Conservation (phyloP, 768 basidiomycete genomes). For the Coprinopsis cinerea region DNA sequence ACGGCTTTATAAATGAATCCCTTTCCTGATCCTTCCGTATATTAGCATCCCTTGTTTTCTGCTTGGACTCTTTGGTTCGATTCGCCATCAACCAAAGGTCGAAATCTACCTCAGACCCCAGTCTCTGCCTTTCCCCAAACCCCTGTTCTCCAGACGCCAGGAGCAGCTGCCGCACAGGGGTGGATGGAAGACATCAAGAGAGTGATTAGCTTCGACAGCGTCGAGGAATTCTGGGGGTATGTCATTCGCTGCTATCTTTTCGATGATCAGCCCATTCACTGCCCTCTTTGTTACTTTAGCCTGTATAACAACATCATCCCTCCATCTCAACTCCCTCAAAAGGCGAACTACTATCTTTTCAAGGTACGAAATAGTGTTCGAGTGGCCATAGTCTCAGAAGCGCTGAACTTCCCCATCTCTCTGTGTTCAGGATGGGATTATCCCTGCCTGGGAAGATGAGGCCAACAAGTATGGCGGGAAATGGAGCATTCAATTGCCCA, state of each 20-base stretch:
- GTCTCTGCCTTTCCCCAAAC: slow-evolving; percentile 73
- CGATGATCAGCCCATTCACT: slow-evolving; percentile 10
- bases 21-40: background rate
- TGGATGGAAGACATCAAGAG: slow-evolving; percentile 99
- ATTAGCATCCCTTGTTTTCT: slow-evolving; percentile 88
- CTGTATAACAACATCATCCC: slow-evolving; percentile 97
- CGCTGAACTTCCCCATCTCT: background rate
- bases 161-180: slow-evolving; percentile 67
- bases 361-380: slow-evolving; percentile 52
- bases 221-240: slow-evolving; percentile 99
- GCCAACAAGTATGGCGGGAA: slow-evolving; percentile 97
- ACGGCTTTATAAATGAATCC: no score
- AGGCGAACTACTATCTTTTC: slow-evolving; percentile 99
- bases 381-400: no score
- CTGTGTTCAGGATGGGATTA: slow-evolving; percentile 74
- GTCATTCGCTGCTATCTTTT: slow-evolving; percentile 26
- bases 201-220: slow-evolving; percentile 92
- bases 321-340: slow-evolving; percentile 86
- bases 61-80: slow-evolving; percentile 99
- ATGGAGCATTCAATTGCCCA: slow-evolving; percentile 97
- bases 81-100: slow-evolving; percentile 85
- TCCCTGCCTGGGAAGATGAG: slow-evolving; percentile 96
- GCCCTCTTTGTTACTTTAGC: slow-evolving; percentile 32
- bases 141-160: slow-evolving; percentile 66
- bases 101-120: slow-evolving; percentile 83